Base-by-base conservation (phyloP, 768 basidiomycete species). In the Cyclocybe cylindracea region DNA sequence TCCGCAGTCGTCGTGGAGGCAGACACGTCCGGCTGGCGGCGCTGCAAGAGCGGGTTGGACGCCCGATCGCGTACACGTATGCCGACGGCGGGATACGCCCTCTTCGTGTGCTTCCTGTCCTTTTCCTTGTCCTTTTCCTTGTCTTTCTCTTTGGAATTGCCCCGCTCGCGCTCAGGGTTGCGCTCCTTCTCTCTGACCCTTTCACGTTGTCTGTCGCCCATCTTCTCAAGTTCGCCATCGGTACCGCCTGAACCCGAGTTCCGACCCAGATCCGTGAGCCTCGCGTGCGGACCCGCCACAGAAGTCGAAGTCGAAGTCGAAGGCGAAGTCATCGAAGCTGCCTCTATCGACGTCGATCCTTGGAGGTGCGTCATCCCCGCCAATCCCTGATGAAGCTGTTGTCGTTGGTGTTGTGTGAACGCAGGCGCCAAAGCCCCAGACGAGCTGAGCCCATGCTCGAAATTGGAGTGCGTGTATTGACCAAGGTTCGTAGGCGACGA, bases 11-110 rank as follows among this genome's bases (percentile, higher is more conserved):
- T 51, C 40, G 47, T 16, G 7, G 54, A 39, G 53, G 44, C 19
- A 51, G 37, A 19, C 53, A 42, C 7, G 59, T 44, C 53, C 5
- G 24, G 24, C 24, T 24, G 24, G 24, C 24, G 24, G 3, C 3
- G 5, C 24, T 24, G 2, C 5, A 24, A 61, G 42, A 10, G 45
- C 29, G 5, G 56, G 48, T 10, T 54, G 51, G 16, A 32, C 46
- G 24, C 48, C 43, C 33, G 37, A 43, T 19, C 53, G 53, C 80
- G 73, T 8, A 77, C 66, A 11, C 82, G 80, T 39, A 80, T 69
- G 35, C 80, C 79, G 8, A 77, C 63, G 18, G 73, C 51, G 11
- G 80, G 79, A 41, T 78, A 75, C 10, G 58, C 56, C 44, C 61
- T 60, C 2, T 78, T 78, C 46, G 65, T 54, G 35, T 73, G 67